These are phyloP conservation scores for Henckelia pumila DNA, from an alignment of 257 asterid species.

Conservation along the genomic window DNA sequence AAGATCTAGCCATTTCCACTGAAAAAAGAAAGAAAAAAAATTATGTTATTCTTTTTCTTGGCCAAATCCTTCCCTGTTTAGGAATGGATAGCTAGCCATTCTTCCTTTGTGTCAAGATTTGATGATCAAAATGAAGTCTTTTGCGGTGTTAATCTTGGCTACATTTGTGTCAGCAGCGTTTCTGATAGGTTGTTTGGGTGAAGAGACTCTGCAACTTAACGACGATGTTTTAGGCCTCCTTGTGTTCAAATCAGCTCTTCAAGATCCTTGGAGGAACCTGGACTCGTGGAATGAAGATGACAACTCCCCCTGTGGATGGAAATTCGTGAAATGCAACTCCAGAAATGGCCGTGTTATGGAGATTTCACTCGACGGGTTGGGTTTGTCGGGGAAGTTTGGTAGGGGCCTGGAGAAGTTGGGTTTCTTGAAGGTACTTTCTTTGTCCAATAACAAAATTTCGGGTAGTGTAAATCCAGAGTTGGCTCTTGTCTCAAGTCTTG, in stretches of 20 bases:
- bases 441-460: constrained; percentile 66
- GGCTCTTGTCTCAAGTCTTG: constrained; percentile 41
- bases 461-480: constrained; percentile 54
- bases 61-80: neutral
- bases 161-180: constrained; percentile 5
- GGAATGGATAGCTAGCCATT: constrained; percentile 28
- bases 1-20: constrained; percentile 14
- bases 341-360: constrained; percentile 51
- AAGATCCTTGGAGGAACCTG: constrained; percentile 45
- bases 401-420: constrained; percentile 70
- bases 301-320: constrained; percentile 82
- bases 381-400: constrained; percentile 74
- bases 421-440: constrained; percentile 54
- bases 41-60: neutral
- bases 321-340: constrained; percentile 57
- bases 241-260: constrained; percentile 72
- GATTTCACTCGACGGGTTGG: constrained; percentile 51
- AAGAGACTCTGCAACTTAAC: constrained; percentile 49
- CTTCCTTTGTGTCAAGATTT: neutral
- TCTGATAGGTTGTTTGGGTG: constrained; percentile 15
- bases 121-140: constrained; percentile 26
- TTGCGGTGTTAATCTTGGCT: neutral
- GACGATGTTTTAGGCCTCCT: constrained; percentile 92
- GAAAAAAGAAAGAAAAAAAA: neutral
- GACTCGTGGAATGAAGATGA: constrained; percentile 81